Conservation (phyloP, 2,329 filamentous ascomycete species). For the Scedosporium minutisporum region DNA sequence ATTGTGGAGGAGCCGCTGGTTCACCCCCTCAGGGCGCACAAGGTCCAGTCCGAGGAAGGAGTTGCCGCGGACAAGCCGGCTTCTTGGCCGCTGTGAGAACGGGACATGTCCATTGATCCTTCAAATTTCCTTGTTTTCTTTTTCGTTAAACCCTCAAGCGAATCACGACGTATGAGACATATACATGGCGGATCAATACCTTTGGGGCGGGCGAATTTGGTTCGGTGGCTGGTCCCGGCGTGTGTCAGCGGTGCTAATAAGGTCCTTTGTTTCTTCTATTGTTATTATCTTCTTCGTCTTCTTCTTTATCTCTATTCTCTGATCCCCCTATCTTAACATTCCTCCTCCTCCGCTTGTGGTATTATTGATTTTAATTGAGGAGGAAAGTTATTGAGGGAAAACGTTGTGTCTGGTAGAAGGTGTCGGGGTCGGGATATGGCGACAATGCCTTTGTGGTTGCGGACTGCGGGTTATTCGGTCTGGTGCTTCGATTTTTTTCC, state of each 20-base stretch:
- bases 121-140: neutral
- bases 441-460: neutral
- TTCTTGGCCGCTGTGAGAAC: neutral
- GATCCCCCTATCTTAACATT: neutral
- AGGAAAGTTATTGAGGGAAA: neutral
- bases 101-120: neutral
- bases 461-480: neutral
- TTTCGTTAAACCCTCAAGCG: neutral
- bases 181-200: neutral
- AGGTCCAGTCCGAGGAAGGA: neutral
- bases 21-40: slow-evolving; percentile 3
- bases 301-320: neutral
- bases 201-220: neutral
- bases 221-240: neutral
- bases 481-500: neutral
- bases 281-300: no score
- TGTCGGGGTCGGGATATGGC: neutral
- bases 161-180: neutral
- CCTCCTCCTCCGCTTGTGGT: neutral
- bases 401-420: neutral
- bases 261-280: neutral
- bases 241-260: neutral
- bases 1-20: slow-evolving; percentile 1
- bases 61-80: neutral
- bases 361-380: neutral